These are phyloP conservation scores for Falciphora oryzae DNA, from an alignment of 2,329 filamentous ascomycete species.

Conservation along the genomic window DNA sequence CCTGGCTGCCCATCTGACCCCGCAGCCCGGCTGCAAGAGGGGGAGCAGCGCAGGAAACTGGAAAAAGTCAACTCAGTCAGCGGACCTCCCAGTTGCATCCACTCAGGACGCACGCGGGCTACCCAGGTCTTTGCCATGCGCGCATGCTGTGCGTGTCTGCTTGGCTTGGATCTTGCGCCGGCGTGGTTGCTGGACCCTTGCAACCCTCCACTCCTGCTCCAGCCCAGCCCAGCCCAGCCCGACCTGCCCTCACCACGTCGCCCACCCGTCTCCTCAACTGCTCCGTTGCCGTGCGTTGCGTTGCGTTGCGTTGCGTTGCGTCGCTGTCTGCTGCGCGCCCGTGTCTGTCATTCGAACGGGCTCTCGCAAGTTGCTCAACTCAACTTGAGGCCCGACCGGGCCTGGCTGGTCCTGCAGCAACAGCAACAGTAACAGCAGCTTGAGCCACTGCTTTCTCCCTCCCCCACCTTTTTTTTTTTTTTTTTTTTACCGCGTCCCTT, in stretches of 20 bases:
- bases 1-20: constrained; percentile 9
- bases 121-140: background rate
- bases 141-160: constrained; percentile 1
- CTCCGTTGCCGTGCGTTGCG: background rate
- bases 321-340: background rate
- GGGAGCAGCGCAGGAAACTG: constrained; percentile 1
- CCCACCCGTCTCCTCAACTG: background rate
- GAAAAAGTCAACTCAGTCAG: constrained; percentile 7
- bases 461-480: background rate
- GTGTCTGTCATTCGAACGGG: background rate
- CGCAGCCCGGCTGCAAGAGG: constrained; percentile 8
- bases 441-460: background rate
- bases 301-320: background rate
- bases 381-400: background rate
- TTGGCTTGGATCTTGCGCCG: background rate
- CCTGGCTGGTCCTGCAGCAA: background rate
- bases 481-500: background rate
- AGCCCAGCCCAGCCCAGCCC: constrained; percentile 1
- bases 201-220: constrained; percentile 1
- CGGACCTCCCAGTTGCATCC: constrained; percentile 6
- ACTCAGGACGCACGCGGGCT: background rate
- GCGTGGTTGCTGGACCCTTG: background rate
- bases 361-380: background rate
- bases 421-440: background rate
- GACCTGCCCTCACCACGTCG: constrained; percentile 1